These are phyloP conservation scores for Cyphellophora attinorum DNA, from an alignment of 2,329 filamentous ascomycete species.

Conservation along the genomic window DNA sequence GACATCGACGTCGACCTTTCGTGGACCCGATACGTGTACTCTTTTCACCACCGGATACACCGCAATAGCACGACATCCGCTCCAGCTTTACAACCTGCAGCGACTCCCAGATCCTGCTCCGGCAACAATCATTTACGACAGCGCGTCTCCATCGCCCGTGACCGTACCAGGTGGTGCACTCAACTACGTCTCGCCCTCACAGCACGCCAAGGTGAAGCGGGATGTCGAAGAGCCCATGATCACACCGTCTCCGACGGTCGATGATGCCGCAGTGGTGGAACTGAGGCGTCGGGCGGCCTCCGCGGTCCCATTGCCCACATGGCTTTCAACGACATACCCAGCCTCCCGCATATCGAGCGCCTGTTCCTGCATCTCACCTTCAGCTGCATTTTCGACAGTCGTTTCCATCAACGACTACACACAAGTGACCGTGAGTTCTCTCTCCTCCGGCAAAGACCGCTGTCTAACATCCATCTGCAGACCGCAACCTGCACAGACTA, in stretches of 20 bases:
- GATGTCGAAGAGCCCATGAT: not conserved
- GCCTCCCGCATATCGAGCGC: conserved; percentile 2
- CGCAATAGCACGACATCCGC: conserved; percentile 1
- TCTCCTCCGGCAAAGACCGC: not conserved
- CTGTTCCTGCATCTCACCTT: conserved; percentile 2
- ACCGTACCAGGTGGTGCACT: conserved; percentile 1
- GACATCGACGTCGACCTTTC: not conserved
- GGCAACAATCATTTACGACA: conserved; percentile 2
- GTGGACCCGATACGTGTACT: not conserved
- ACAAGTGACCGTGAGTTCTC: not conserved
- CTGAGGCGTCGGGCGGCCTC: not conserved
- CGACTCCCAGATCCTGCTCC: not conserved
- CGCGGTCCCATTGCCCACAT: not conserved
- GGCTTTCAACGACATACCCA: not conserved
- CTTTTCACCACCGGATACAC: not conserved
- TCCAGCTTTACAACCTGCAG: conserved; percentile 3
- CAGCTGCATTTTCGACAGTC: not conserved
- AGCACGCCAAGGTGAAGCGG: not conserved
- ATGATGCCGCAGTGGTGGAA: not conserved
- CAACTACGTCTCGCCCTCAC: not conserved
- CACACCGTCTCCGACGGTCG: not conserved
- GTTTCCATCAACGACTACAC: not conserved
- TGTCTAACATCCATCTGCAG: not conserved
- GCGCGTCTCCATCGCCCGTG: not conserved
- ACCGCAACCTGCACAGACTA: conserved; percentile 1